These are phyloP conservation scores for Globisporangium abappressorium DNA, from an alignment of 352 stramenopile species.

Conservation along the genomic window DNA sequence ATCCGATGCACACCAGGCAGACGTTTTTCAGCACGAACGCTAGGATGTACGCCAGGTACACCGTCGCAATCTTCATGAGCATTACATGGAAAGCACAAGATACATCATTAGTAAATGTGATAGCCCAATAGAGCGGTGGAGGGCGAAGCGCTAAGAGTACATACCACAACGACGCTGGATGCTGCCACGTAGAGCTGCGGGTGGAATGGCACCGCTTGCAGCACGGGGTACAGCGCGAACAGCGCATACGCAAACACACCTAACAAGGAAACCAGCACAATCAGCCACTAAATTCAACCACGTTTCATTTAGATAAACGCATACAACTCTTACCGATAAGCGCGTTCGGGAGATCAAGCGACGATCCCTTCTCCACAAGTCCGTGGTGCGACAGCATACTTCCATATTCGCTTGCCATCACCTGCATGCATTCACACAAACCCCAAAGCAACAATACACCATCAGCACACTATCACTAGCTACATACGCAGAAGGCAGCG, in stretches of 20 bases:
- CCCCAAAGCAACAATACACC: not conserved
- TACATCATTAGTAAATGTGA: not conserved
- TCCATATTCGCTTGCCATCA: constrained; percentile 58
- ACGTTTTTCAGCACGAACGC: constrained; percentile 52
- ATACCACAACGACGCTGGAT: constrained; percentile 32
- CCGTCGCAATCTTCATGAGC: constrained; percentile 29
- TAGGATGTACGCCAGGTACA: constrained; percentile 59
- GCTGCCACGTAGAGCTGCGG: constrained; percentile 44
- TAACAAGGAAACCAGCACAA: constrained; percentile 10
- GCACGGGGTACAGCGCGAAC: constrained; percentile 46
- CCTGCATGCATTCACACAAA: constrained; percentile 16
- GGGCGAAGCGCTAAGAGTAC: constrained; percentile 4
- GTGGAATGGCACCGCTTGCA: constrained; percentile 34
- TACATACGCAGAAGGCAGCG: not conserved
- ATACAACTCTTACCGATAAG: constrained; percentile 29
- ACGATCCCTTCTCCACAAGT: constrained; percentile 35
- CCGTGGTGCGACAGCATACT: constrained; percentile 40
- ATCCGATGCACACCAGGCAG: constrained; percentile 51
- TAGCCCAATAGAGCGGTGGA: not conserved
- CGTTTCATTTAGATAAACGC: not conserved
- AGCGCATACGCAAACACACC: constrained; percentile 38
- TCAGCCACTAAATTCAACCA: not conserved
- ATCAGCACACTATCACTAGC: not conserved
- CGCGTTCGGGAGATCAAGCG: constrained; percentile 49
- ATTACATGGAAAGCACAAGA: not conserved